Percentiles rank a stretch among this genome's conserved stretches.
Conservation (phyloP, 805 yeast genomes). For the Wickerhamiella cacticola region DNA sequence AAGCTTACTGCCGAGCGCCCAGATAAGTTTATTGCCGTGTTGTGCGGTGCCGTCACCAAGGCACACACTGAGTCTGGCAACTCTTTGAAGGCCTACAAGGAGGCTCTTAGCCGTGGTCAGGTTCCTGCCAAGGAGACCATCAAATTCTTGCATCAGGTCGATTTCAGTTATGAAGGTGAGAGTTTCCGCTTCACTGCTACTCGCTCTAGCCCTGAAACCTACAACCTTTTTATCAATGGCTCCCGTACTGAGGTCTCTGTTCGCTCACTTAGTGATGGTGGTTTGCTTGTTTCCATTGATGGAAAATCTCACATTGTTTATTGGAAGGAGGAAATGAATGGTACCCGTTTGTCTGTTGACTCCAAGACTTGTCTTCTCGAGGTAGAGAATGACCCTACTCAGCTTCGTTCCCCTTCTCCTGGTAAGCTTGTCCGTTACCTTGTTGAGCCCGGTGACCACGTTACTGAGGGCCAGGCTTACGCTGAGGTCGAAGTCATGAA, state of each 20-base stretch:
- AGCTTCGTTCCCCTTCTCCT: constrained; percentile 96
- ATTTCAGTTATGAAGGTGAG: constrained; percentile 88
- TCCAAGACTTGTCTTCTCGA: constrained; percentile 90
- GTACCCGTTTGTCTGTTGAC: constrained; percentile 89
- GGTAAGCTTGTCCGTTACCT: constrained; percentile 91
- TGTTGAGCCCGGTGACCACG: constrained; percentile 92
- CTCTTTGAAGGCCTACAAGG: constrained; percentile 53
- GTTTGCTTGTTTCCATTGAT: constrained; percentile 71
- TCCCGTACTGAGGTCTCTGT: constrained; percentile 80
- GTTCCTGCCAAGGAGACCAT: constrained; percentile 72
- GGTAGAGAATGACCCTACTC: constrained; percentile 96
- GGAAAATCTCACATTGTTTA: constrained; percentile 92
- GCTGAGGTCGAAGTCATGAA: constrained; percentile 99
- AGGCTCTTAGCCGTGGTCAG: constrained; percentile 88
- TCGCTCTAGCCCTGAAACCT: constrained; percentile 72
- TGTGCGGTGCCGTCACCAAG: constrained; percentile 97
- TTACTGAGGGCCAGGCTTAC: constrained; percentile 79
- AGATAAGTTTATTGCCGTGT: constrained; percentile 75
- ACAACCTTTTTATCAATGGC: constrained; percentile 87
- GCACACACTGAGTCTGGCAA: constrained; percentile 72
- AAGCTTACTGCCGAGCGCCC: constrained; percentile 96
- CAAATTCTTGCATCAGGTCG: constrained; percentile 82
- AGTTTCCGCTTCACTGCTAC: constrained; percentile 94
- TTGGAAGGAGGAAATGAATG: constrained; percentile 96
- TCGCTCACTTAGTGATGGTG: constrained; percentile 87